phyloP scores from a whole-genome alignment of 2,329 filamentous ascomycete species.

The Colletotrichum brevisporum region DNA sequence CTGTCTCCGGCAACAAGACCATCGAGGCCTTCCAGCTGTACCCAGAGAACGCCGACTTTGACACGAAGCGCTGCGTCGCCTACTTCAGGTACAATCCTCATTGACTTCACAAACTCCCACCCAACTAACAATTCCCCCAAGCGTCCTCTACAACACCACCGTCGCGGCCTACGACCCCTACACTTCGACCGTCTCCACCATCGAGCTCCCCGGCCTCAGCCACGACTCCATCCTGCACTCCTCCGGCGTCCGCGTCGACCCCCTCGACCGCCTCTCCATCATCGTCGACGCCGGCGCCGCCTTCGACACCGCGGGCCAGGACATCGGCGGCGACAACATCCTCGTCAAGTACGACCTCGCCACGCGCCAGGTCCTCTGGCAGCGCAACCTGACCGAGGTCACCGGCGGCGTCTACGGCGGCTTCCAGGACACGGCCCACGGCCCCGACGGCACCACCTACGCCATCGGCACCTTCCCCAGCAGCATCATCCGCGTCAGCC shows the following conservation, averaged over 20 bases:
- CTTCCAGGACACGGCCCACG: slow-evolving; percentile 57
- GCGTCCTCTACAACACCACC: slow-evolving; percentile 51
- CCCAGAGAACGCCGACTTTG: slow-evolving; percentile 44
- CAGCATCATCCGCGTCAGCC: slow-evolving; percentile 51
- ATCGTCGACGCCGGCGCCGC: slow-evolving; percentile 52
- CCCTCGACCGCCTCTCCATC: slow-evolving; percentile 50
- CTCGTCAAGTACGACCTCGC: slow-evolving; percentile 53
- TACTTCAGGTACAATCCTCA: slow-evolving; percentile 42
- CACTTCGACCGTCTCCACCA: slow-evolving; percentile 44
- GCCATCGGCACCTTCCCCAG: slow-evolving; percentile 55
- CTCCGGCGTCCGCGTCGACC: slow-evolving; percentile 54
- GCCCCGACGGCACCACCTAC: slow-evolving; percentile 52
- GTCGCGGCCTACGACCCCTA: slow-evolving; percentile 51
- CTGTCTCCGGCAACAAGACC: slow-evolving; percentile 26
- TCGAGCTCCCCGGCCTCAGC: slow-evolving; percentile 49
- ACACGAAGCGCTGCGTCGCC: slow-evolving; percentile 40
- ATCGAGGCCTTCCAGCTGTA: slow-evolving; percentile 40
- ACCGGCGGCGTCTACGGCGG: slow-evolving; percentile 51
- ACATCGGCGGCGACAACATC: slow-evolving; percentile 54
- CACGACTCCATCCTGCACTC: slow-evolving; percentile 48
- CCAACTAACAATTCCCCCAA: not conserved
- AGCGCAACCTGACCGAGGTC: slow-evolving; percentile 49
- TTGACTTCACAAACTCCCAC: too few relatives aligned
- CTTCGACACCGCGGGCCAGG: slow-evolving; percentile 51
- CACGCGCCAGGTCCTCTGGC: slow-evolving; percentile 47